Base-by-base conservation (phyloP, 257 asterid species). In the Buddleja alternifolia region DNA sequence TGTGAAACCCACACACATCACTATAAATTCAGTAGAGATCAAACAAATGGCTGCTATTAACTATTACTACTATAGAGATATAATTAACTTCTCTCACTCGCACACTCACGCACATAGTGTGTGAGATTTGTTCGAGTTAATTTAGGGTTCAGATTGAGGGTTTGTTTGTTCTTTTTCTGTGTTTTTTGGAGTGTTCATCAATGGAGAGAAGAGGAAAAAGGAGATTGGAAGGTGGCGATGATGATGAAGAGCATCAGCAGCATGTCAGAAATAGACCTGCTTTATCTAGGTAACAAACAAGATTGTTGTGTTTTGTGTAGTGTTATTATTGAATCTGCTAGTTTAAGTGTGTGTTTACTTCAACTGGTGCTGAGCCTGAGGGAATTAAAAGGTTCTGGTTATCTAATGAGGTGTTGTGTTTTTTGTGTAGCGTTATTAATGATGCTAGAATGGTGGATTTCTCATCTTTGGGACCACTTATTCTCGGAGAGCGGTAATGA, bases 361-460 rank as follows among this genome's bases (percentile, higher is more conserved):
- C 65, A 37, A 54, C 37, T 48, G 19, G 62, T 53, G 67, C 41
- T 17, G 16, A n/a, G n/a, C n/a, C n/a, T n/a, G n/a, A 70, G 46
- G 51, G 53, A 24, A 66, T 4, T 23, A 10, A 44, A 48, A 20
- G 16, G 3, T 9, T 10, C 25, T 48, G 37, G 20, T 36, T 52
- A 37, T 45, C 45, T 48, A 61, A 63, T 50, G 24, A 21, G 24
- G 56, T 19, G n/a, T 10, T 62, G 59, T 66, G 44, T 56, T 77
- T 56, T 77, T 61, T 54, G 36, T 84, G 88, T 93, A 91, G 99
- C 66, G 99, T 90, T 51, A 90, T 93, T 79, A 96, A 90, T 73
- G 99, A 93, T 82, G 97, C 99, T 48, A 79, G 89, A 54, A 93
- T 90, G 84, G 82, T 93, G 72, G 99, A 93, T 51, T 91, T 93